Evolutionary conservation across 257 asterid genomes (phyloP).

Genomic region (Orobanche coerulescens): DNA sequence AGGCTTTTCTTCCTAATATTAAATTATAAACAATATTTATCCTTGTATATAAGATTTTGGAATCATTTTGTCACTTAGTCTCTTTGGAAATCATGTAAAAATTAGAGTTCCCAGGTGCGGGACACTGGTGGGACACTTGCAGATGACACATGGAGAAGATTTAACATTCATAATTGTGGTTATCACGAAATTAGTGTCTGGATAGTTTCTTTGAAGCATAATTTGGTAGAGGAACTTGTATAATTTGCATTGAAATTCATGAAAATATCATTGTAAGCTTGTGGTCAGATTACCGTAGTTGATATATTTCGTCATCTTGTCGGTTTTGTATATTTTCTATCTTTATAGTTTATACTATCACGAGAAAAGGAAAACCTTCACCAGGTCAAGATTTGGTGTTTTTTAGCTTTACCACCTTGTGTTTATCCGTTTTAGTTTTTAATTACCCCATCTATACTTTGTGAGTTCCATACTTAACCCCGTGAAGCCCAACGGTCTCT

Average conservation of each 20-base stretch:
- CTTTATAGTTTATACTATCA: no score
- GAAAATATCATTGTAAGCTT: no score
- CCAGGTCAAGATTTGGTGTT: neutral
- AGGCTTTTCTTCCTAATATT: neutral
- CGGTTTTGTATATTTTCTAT: neutral
- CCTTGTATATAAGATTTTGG: neutral
- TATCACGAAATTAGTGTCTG: neutral
- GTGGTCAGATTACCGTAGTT: no score
- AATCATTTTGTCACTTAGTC: neutral
- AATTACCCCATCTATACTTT: no score
- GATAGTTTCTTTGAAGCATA: constrained; percentile 7
- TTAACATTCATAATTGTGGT: neutral
- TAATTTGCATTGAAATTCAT: no score
- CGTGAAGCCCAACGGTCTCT: no score
- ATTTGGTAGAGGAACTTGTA: neutral
- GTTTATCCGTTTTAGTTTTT: no score
- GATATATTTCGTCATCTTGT: no score
- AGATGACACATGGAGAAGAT: no score
- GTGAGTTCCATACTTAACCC: no score
- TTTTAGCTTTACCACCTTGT: neutral
- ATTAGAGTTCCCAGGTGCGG: neutral
- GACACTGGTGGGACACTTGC: no score
- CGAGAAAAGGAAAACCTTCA: neutral
- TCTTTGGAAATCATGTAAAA: neutral
- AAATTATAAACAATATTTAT: constrained; percentile 2